Evolutionary conservation across 768 basidiomycete species (phyloP), one percentile per base, ranked within the genome.

Genomic region (Leccinum variicolor): DNA sequence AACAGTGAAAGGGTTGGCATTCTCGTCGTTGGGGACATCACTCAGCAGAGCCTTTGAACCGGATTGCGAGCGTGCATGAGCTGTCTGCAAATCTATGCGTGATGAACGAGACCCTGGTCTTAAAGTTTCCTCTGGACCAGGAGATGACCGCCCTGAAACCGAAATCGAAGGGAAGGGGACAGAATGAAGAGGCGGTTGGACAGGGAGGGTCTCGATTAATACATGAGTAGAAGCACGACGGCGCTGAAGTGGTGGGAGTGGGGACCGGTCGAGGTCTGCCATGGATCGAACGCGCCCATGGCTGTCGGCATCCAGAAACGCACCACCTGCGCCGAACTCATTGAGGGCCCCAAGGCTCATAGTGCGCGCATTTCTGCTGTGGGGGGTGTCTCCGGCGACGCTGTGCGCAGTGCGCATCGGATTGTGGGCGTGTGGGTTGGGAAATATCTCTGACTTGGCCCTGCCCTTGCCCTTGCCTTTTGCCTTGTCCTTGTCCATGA

Each of bases 401-500:
- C 79, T 76, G 26, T 74, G 74, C 43, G 77, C 79, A 54, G 77
- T 72, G 46, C 74, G 76, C n/a, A 77, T 41, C 70, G 71, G 48
- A 10, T 6, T 15, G 73, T 65, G 56, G 66, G 74, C 63, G 67
- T 79, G 69, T 61, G 79, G 74, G 73, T 79, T 81, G 21, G 81
- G 81, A 15, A 83, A 67, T 13, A 69, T 62, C 39, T 66, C 69
- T 53, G 74, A 69, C 57, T 69, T 75, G n/a, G 70, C 63, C 54
- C 73, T 78, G 17, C 66, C 68, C 54, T 76, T 79, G 5, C 68
- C 69, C 67, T 71, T 81, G 17, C 65, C 66, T 55, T 70, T 74
- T 28, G 70, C 69, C 73, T 85, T 88, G 62, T 87, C 84, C 63
- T 89, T 87, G 1, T 84, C 79, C 59, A 90, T 84, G 73, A 91